Percentiles rank a stretch among this genome's conserved stretches.
Evolutionary conservation across 2,329 filamentous ascomycete species (phyloP).

Genomic region (Hypoxylon sp.): DNA sequence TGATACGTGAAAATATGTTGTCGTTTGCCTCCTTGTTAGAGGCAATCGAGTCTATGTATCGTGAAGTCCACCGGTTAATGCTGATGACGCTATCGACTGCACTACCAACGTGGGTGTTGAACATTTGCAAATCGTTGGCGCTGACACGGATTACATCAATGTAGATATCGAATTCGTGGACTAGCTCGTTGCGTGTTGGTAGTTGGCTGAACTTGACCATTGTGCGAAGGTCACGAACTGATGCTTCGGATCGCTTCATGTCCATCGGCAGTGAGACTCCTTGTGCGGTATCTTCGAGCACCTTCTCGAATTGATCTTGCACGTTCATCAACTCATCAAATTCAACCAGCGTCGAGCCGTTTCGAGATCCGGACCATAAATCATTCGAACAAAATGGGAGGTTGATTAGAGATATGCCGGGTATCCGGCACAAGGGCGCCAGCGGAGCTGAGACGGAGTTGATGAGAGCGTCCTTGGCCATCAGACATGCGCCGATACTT

Average conservation of each 20-base stretch:
- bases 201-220: slow-evolving; percentile 80
- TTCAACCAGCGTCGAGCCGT: slow-evolving; percentile 63
- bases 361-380: slow-evolving; percentile 46
- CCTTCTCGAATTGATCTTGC: slow-evolving; percentile 82
- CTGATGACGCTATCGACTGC: slow-evolving; percentile 81
- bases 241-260: slow-evolving; percentile 83
- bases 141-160: slow-evolving; percentile 77
- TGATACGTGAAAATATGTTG: slow-evolving; percentile 58
- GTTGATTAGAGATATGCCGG: slow-evolving; percentile 72
- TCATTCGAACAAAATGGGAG: slow-evolving; percentile 73
- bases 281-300: slow-evolving; percentile 77
- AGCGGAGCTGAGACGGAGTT: slow-evolving; percentile 73
- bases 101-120: slow-evolving; percentile 82
- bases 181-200: slow-evolving; percentile 77
- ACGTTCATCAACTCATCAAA: slow-evolving; percentile 82
- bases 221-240: slow-evolving; percentile 80
- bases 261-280: slow-evolving; percentile 79
- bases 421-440: slow-evolving; percentile 78
- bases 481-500: slow-evolving; percentile 69
- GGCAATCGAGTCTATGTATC: slow-evolving; percentile 75
- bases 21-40: slow-evolving; percentile 53
- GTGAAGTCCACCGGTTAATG: slow-evolving; percentile 82
- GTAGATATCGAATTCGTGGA: slow-evolving; percentile 82
- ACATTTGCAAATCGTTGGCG: slow-evolving; percentile 77
- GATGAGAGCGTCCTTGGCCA: slow-evolving; percentile 74